phyloP scores from a whole-genome alignment of 495 filamentous ascomycete genomes.

The Chaetomidium leptoderma region DNA sequence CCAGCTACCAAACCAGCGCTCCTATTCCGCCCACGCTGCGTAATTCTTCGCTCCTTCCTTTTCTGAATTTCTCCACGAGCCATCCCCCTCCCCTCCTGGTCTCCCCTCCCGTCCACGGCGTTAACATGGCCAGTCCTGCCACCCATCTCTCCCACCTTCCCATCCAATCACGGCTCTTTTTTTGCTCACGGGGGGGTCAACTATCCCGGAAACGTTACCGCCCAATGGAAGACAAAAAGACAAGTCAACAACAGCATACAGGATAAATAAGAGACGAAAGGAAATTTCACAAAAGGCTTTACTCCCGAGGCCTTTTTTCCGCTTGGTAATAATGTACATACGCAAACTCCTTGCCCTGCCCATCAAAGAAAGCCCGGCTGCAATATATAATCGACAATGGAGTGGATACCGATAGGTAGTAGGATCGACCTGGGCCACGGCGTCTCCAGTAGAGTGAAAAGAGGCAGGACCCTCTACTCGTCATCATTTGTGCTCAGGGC shows the following conservation, averaged over 20 bases:
- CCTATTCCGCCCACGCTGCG: not conserved
- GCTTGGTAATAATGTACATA: slow-evolving; percentile 27
- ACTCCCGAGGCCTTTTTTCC: slow-evolving; percentile 19
- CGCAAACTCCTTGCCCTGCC: slow-evolving; percentile 29
- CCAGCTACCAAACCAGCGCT: not conserved
- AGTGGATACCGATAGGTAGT: too few species aligned
- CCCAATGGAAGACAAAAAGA: slow-evolving; percentile 1
- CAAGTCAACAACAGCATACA: not conserved
- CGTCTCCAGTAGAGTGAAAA: too few species aligned
- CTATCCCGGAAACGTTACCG: not conserved
- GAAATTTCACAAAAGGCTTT: slow-evolving; percentile 13
- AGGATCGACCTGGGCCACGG: not conserved
- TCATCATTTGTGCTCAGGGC: slow-evolving; percentile 42
- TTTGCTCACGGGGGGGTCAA: not conserved
- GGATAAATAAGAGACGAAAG: not conserved
- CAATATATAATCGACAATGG: slow-evolving; percentile 1
- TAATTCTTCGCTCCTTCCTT: not conserved
- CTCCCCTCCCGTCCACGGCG: not conserved
- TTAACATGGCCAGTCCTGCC: not conserved
- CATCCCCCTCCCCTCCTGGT: not conserved
- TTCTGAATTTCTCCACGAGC: not conserved
- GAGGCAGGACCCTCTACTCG: too few species aligned
- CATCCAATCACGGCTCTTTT: not conserved
- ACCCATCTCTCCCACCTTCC: not conserved
- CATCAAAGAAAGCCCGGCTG: slow-evolving; percentile 14